Percentiles rank a stretch among this genome's conserved stretches.
Evolutionary conservation across 805 yeast species (phyloP).

Genomic region (Monosporozyma yasuniensis): DNA sequence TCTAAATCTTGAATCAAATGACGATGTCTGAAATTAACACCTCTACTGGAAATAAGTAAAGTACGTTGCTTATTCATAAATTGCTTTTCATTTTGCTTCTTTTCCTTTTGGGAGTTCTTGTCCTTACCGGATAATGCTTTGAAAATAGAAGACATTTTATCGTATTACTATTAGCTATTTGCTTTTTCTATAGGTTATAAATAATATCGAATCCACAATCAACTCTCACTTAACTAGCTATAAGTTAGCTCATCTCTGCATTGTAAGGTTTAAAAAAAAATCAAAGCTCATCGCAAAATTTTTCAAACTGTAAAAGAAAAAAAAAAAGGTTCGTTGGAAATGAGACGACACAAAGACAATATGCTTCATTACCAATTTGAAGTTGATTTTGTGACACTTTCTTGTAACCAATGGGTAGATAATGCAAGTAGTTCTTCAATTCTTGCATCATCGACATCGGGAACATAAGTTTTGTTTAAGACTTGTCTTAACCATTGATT

Average conservation of each 20-base stretch:
- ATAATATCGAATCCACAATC: no score
- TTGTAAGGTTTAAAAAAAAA: not conserved
- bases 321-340: not conserved
- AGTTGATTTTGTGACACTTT: not conserved
- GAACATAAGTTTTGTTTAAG: no score
- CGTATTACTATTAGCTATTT: no score
- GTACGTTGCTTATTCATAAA: constrained; percentile 83
- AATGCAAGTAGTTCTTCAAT: no score
- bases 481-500: no score
- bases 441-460: no score
- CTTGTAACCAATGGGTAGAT: not conserved
- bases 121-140: constrained; percentile 54
- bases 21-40: constrained; percentile 91
- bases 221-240: not conserved
- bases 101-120: constrained; percentile 16
- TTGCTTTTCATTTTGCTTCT: constrained; percentile 34
- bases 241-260: constrained; percentile 2
- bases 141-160: constrained; percentile 58
- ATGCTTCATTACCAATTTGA: not conserved
- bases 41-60: constrained; percentile 84
- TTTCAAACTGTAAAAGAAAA: constrained; percentile 4
- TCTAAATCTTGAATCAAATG: constrained; percentile 80
- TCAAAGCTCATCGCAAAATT: constrained; percentile 6
- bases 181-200: no score
- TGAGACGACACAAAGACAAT: not conserved